Conservation (phyloP, 129 eudicot species). For the Kitagawia praeruptora region DNA sequence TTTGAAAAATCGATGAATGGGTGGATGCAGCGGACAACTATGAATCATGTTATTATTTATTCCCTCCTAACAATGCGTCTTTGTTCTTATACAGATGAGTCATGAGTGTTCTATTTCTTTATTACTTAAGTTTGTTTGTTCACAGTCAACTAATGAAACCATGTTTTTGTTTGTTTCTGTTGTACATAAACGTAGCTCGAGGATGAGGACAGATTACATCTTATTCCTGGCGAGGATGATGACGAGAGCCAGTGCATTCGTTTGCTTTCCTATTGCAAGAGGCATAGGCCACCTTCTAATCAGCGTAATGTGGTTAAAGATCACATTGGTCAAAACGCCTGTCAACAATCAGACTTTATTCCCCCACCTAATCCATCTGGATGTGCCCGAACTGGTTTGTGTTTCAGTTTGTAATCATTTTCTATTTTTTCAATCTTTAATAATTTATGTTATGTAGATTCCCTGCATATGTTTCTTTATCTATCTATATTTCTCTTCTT, state of each 20-base stretch:
- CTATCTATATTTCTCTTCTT: neutral
- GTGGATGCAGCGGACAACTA: neutral
- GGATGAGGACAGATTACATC: constrained; percentile 63
- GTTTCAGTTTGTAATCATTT: neutral
- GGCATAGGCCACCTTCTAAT: constrained; percentile 57
- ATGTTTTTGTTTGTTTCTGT: constrained; percentile 5
- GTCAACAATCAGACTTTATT: constrained; percentile 32
- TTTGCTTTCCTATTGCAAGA: constrained; percentile 87
- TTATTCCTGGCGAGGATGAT: constrained; percentile 71
- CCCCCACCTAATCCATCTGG: constrained; percentile 80
- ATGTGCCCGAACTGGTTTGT: constrained; percentile 87
- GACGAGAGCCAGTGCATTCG: constrained; percentile 82
- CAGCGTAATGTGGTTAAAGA: constrained; percentile 47
- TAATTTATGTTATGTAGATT: neutral
- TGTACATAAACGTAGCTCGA: constrained; percentile 48
- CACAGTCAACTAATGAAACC: constrained; percentile 1
- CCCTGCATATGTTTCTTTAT: neutral
- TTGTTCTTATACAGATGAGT: neutral
- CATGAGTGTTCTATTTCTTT: neutral
- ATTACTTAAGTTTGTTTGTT: neutral
- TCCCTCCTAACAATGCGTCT: neutral
- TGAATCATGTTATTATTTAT: neutral
- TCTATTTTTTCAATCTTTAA: neutral
- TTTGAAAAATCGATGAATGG: neutral
- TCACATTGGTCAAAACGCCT: constrained; percentile 31